Base-by-base conservation (phyloP, 257 asterid species). In the Penstemon davidsonii region DNA sequence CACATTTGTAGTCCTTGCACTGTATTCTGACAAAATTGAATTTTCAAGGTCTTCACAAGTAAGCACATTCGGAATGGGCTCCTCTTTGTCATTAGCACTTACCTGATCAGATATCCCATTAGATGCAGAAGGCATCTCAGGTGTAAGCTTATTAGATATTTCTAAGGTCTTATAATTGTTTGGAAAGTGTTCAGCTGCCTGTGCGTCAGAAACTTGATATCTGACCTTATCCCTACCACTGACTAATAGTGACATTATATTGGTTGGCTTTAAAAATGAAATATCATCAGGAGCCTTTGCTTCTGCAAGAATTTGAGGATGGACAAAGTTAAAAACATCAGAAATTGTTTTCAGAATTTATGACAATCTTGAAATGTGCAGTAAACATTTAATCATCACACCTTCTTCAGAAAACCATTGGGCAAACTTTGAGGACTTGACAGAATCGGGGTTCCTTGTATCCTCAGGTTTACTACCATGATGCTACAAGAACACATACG, bases 11-110 rank as follows among this genome's bases (percentile, higher is more conserved):
- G 82, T 60, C 78, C 78, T 82, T 57, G 80, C 73, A 61, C 78
- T 77, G 66, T 73, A 92, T 64, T 89, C 89, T 1, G 96, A 87
- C 63, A 92, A 71, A 74, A 92, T 89, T 68, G 91, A 75, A 66
- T 87, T 96, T 77, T 92, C 98, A 68, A 92, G 98, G 79, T 92
- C 96, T 83, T 92, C 96, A 76, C 98, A 92, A 51, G 96, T 89
- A 52, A 92, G 93, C 52, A 89, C 74, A 36, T 79, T 18, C 38
- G 88, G 88, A 52, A 73, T 56, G 5, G 79, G 73, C 62, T 80
- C 90, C 53, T 70, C 82, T 73, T 78, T 86, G 72, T 62, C 67
- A 56, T 72, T 61, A 57, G 69, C 60, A 53, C 62, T 38, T 69
- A 62, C 72, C 68, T 76, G 80, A 60, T 84, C 88, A 57, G 90